Conservation (phyloP, 2,329 filamentous ascomycete species). For the Madurella mycetomatis region DNA sequence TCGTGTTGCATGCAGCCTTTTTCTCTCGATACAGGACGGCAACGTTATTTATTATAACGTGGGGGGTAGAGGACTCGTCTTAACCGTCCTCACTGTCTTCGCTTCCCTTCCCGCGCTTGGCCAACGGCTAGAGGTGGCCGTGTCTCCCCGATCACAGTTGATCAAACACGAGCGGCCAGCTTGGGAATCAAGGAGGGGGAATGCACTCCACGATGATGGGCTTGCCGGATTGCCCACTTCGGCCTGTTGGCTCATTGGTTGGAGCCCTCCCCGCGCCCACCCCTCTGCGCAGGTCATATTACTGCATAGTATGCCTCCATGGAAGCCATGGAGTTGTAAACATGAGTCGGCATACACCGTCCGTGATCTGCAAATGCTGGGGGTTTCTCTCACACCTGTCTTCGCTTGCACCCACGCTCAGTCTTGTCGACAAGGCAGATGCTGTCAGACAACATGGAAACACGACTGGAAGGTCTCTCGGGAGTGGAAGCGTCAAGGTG, state of each 20-base stretch:
- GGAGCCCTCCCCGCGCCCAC: not conserved
- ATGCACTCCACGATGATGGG: slow-evolving; percentile 11
- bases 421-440: not conserved
- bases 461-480: not conserved
- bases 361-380: not conserved
- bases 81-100: not conserved
- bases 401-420: not conserved
- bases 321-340: not conserved
- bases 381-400: not conserved
- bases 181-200: not conserved
- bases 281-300: slow-evolving; percentile 8
- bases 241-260: slow-evolving; percentile 4
- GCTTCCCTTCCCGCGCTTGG: not conserved
- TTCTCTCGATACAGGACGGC: not conserved
- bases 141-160: too few relatives aligned
- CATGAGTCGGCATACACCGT: not conserved
- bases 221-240: slow-evolving; percentile 14
- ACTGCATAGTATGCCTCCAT: slow-evolving; percentile 7
- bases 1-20: slow-evolving; percentile 10
- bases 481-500: not conserved
- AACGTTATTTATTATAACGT: slow-evolving; percentile 10
- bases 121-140: not conserved
- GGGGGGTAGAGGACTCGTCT: slow-evolving; percentile 1
- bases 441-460: not conserved
- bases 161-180: not conserved